Evolutionary conservation across 768 basidiomycete species (phyloP).

Genomic region (Boletus bicolor): DNA sequence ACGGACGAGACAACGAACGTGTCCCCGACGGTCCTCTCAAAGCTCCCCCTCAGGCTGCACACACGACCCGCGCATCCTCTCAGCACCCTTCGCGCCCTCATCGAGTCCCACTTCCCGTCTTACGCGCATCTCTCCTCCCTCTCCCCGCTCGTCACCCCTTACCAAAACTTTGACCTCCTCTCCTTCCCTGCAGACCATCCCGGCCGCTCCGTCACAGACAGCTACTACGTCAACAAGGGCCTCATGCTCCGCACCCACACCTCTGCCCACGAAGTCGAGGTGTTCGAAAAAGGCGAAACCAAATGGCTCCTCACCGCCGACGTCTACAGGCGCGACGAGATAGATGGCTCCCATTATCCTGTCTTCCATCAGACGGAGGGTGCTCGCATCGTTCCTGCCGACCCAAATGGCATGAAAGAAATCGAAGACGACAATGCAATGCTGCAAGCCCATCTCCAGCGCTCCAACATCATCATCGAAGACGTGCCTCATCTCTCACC

Average conservation of each 20-base stretch:
- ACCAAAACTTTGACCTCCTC: slow-evolving; percentile 94
- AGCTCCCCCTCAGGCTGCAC: slow-evolving; percentile 75
- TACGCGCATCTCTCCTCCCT: slow-evolving; percentile 73
- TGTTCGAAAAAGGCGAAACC: slow-evolving; percentile 70
- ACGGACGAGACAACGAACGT: slow-evolving; percentile 84
- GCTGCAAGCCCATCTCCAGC: slow-evolving; percentile 56
- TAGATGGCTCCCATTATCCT: slow-evolving; percentile 94
- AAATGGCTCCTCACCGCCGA: slow-evolving; percentile 93
- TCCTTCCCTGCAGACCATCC: slow-evolving; percentile 94
- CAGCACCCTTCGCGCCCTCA: slow-evolving; percentile 74
- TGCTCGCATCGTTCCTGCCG: slow-evolving; percentile 71
- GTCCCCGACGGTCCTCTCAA: slow-evolving; percentile 79
- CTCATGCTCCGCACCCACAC: slow-evolving; percentile 97
- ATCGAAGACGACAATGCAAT: slow-evolving; percentile 70
- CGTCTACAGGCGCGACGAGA: slow-evolving; percentile 97
- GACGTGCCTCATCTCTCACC: slow-evolving; percentile 73
- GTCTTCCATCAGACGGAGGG: slow-evolving; percentile 99
- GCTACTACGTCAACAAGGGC: slow-evolving; percentile 90
- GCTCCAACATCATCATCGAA: slow-evolving; percentile 80
- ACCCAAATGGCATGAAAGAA: slow-evolving; percentile 53
- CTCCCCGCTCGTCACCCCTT: slow-evolving; percentile 86
- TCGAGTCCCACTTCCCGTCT: slow-evolving; percentile 80
- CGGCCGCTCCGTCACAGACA: slow-evolving; percentile 85
- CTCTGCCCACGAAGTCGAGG: slow-evolving; percentile 96
- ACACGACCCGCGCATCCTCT: slow-evolving; percentile 78